A percentile compares a stretch with the other conserved stretches of the same genome.
Conservation (phyloP, 1,284 basidiomycete species). For the Pyrrhoderma noxium region DNA sequence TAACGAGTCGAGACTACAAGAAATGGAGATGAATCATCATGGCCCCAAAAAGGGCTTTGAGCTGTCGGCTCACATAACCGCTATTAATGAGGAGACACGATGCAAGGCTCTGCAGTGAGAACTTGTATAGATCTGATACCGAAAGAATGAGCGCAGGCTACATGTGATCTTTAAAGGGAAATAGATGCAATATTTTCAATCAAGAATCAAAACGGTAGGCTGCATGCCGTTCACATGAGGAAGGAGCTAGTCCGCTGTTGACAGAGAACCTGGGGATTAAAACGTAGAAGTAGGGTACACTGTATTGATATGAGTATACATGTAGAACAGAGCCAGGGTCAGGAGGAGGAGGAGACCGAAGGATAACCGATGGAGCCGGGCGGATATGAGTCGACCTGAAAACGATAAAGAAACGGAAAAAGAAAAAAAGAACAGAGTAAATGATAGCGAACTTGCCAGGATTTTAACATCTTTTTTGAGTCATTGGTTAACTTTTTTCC, state of each 20-base stretch:
- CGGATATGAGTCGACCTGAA: background rate
- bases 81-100: background rate
- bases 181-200: background rate
- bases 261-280: conserved; percentile 12
- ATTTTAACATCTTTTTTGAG: too few relatives aligned
- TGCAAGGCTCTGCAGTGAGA: background rate
- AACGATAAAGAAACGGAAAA: too few relatives aligned
- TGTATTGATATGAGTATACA: background rate
- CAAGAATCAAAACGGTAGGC: conserved; percentile 6
- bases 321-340: conserved; percentile 3
- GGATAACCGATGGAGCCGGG: conserved; percentile 8
- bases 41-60: background rate
- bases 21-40: too few relatives aligned
- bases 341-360: background rate
- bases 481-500: too few relatives aligned
- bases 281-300: background rate
- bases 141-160: conserved; percentile 13
- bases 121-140: conserved; percentile 10
- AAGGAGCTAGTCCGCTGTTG: conserved; percentile 4
- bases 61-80: conserved; percentile 1
- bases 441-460: too few relatives aligned
- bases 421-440: too few relatives aligned
- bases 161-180: conserved; percentile 10
- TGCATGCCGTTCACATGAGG: conserved; percentile 13
- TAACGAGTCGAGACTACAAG: too few relatives aligned